Evolutionary conservation across 306 rosid genomes (phyloP).

Genomic region (Hylodesmum podocarpum): DNA sequence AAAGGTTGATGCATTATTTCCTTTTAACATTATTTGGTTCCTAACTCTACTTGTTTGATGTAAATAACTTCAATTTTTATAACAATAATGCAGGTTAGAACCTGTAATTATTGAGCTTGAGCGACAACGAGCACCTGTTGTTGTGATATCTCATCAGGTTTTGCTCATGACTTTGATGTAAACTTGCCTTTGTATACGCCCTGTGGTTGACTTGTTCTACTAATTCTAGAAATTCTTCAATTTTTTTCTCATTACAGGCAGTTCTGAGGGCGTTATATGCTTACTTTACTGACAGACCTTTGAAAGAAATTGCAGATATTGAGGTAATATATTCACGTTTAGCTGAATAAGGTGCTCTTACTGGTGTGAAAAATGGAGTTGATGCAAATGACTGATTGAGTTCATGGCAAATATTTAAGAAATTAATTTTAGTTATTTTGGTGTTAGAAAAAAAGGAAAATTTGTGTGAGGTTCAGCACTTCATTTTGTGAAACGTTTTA

Average conservation of each 20-base stretch:
- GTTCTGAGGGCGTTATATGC: slow-evolving; percentile 95
- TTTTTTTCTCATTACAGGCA: slow-evolving; percentile 58
- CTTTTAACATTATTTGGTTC: slow-evolving; percentile 11
- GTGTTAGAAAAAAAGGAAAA: slow-evolving; percentile 3
- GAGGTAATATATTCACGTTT: slow-evolving; percentile 61
- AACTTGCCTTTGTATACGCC: background rate
- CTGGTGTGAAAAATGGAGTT: slow-evolving; percentile 19
- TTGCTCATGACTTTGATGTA: background rate
- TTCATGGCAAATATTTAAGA: slow-evolving; percentile 1
- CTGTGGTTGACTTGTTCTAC: slow-evolving; percentile 1
- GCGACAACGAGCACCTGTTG: slow-evolving; percentile 95
- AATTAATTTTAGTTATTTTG: background rate
- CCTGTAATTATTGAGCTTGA: slow-evolving; percentile 98
- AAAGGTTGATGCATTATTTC: slow-evolving; percentile 61
- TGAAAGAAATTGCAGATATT: slow-evolving; percentile 90
- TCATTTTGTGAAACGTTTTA: background rate
- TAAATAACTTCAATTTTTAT: background rate
- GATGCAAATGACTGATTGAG: slow-evolving; percentile 9
- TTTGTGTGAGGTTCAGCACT: background rate
- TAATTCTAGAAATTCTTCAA: slow-evolving; percentile 12
- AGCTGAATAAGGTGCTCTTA: background rate
- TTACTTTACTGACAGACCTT: slow-evolving; percentile 91
- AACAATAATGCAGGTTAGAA: slow-evolving; percentile 71
- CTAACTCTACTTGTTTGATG: background rate
- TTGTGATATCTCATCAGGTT: slow-evolving; percentile 96